Base-by-base conservation (phyloP, 164 flowering plant genomes). In the Berberis thunbergii region DNA sequence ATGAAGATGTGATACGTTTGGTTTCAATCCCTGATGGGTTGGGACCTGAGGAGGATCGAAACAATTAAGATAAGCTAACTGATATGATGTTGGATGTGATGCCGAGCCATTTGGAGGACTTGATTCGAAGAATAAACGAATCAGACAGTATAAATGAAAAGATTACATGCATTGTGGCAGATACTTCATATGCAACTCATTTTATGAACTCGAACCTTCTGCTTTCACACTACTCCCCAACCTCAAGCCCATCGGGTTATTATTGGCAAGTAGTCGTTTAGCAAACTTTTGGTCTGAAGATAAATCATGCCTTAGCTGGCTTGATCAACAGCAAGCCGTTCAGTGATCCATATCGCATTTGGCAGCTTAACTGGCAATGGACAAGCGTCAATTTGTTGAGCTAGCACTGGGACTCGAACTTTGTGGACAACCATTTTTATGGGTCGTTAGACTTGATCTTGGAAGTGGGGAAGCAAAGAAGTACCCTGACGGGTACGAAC, bases 291-390 rank as follows among this genome's bases (percentile, higher is more conserved):
- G 68, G 77, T 46, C 75, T 1, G 80, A 80, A 56, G 82, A 80
- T 67, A 49, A 68, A 54, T 65, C 73, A 46, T 83, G 84, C 49
- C 42, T 80, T 1, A 12, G 64, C 2, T 81, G 84, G 85, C 74
- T 84, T 1, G 76, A 81, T 49, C 64, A 58, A 13, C 77, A 80
- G 56, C 67, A 0, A 26, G 59, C 0, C 4, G 49, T 2, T 80
- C 86, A 0, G 89, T 84, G 26, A 53, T 80, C 1, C 81, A 84
- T 45, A 72, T 77, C 54, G 77, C 82, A 41, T 81, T 84, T 60
- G 86, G 88, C 0, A 82, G 83, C 75, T 9, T 59, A 49, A 65
- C 77, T 26, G 8, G 41, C 59, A 13, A 53, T 78, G 7, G 56
- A 67, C 46, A 65, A 61, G 40, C 39, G 42, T 10, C 84, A 83